Evolutionary conservation across 768 basidiomycete species (phyloP), one percentile per base, ranked within the genome.

Genomic region (Pulveroboletus sp.): DNA sequence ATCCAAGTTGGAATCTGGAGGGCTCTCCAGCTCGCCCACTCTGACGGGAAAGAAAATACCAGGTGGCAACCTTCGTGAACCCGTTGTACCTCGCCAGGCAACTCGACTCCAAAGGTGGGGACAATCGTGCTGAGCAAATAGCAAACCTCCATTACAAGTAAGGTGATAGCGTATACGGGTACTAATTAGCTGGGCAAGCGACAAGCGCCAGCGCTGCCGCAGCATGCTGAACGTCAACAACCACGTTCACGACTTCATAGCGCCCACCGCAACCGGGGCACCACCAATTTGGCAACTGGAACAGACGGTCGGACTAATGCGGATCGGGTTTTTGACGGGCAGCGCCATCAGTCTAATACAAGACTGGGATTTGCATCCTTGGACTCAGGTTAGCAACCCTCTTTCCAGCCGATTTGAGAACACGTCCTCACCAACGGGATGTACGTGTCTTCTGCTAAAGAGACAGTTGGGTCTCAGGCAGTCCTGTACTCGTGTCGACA

Each of bases 291-390:
- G 46, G 51, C 75, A 76, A 49, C 67, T 68, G 7, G 50, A 52
- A 49, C 75, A 76, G 37, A 47, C 47, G n/a, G 75, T 73, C 30
- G 79, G 78, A 64, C 81, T 83, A 55, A 87, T 75, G 53, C 86
- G 74, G 54, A 87, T 87, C 24, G 86, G 84, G 60, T 88, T 88
- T 58, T 73, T 78, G 40, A 80, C 78, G 27, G 86, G 86, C 40
- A 76, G 68, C 26, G 75, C 71, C 87, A 89, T 89, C 64, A 85
- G 63, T 41, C 83, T 78, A 45, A 73, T 70, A 61, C 86, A 88
- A 36, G 62, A 66, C 18, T 72, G 61, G 27, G 80, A 80, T 61
- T 69, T 77, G 65, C 85, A 87, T 49, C 71, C 80, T 81, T 54
- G 36, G 40, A 11, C 24, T 45, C 37, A 54, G 40, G 56, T 67